phyloP scores from a whole-genome alignment of 2,329 filamentous ascomycete genomes.

The Cercospora janseana region DNA sequence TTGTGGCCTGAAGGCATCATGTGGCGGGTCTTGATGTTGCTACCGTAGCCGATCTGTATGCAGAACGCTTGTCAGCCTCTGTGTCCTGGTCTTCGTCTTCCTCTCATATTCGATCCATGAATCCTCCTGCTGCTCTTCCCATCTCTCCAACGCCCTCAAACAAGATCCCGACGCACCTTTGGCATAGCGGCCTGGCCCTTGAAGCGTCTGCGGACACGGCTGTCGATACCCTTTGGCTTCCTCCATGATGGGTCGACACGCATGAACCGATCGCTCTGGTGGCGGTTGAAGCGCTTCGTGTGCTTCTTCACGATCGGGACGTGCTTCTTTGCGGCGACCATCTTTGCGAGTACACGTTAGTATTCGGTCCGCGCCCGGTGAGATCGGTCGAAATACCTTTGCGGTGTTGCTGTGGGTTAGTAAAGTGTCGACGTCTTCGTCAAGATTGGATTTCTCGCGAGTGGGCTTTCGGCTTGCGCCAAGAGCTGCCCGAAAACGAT shows the following conservation, averaged over 20 bases:
- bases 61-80: conserved; percentile 18
- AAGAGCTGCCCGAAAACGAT: too few species aligned
- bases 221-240: conserved; percentile 99
- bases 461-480: conserved; percentile 5
- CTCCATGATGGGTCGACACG: conserved; percentile 88
- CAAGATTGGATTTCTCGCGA: conserved; percentile 8
- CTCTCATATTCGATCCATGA: conserved; percentile 7
- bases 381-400: conserved; percentile 9
- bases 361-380: neutral
- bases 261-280: conserved; percentile 97
- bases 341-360: conserved; percentile 52
- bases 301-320: conserved; percentile 99
- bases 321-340: conserved; percentile 99
- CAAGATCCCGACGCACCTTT: conserved; percentile 67
- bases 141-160: conserved; percentile 8
- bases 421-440: conserved; percentile 10
- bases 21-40: conserved; percentile 99
- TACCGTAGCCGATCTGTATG: conserved; percentile 89
- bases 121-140: conserved; percentile 5
- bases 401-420: conserved; percentile 13
- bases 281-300: conserved; percentile 94
- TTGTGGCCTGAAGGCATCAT: conserved; percentile 99
- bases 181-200: conserved; percentile 95
- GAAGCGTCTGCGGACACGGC: conserved; percentile 94
- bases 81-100: conserved; percentile 15